Evolutionary conservation across 805 yeast genomes (phyloP).

Genomic region (Lachancea kluyveri): DNA sequence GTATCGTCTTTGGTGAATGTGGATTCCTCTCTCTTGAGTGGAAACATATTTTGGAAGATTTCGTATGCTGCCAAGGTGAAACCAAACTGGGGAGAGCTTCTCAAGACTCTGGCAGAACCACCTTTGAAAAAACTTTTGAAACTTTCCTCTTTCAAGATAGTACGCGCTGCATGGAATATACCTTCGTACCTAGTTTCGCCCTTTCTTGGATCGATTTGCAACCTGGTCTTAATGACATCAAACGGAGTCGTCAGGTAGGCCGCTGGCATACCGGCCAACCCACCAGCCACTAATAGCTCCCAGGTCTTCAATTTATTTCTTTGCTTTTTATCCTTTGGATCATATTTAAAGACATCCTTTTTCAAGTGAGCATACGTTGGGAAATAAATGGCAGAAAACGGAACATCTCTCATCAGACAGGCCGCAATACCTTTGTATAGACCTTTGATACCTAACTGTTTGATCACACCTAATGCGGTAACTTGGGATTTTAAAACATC

Average conservation of each 20-base stretch:
- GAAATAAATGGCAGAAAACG: slow-evolving; percentile 94
- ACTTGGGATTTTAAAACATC: slow-evolving; percentile 32
- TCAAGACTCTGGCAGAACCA: slow-evolving; percentile 86
- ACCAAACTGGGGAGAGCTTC: slow-evolving; percentile 98
- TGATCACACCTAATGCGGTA: slow-evolving; percentile 56
- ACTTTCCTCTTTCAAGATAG: slow-evolving; percentile 79
- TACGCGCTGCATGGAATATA: slow-evolving; percentile 66
- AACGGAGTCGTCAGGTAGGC: slow-evolving; percentile 95
- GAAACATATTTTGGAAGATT: slow-evolving; percentile 71
- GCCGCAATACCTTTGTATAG: slow-evolving; percentile 89
- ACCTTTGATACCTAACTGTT: slow-evolving; percentile 75
- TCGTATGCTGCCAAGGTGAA: slow-evolving; percentile 97
- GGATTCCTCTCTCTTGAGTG: slow-evolving; percentile 37
- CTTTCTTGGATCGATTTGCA: slow-evolving; percentile 74
- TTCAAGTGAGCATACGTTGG: slow-evolving; percentile 95
- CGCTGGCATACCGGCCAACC: slow-evolving; percentile 96
- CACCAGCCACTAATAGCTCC: slow-evolving; percentile 85
- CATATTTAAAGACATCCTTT: slow-evolving; percentile 72
- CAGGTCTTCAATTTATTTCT: slow-evolving; percentile 62
- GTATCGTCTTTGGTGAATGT: slow-evolving; percentile 11
- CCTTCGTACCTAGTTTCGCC: slow-evolving; percentile 77
- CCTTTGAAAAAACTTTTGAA: slow-evolving; percentile 88
- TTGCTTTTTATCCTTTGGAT: slow-evolving; percentile 59
- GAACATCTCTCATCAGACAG: slow-evolving; percentile 90
- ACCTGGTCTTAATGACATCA: slow-evolving; percentile 92